These are phyloP conservation scores for Heracleum sosnowskyi DNA, from an alignment of 129 eudicot genomes.

Conservation along the genomic window DNA sequence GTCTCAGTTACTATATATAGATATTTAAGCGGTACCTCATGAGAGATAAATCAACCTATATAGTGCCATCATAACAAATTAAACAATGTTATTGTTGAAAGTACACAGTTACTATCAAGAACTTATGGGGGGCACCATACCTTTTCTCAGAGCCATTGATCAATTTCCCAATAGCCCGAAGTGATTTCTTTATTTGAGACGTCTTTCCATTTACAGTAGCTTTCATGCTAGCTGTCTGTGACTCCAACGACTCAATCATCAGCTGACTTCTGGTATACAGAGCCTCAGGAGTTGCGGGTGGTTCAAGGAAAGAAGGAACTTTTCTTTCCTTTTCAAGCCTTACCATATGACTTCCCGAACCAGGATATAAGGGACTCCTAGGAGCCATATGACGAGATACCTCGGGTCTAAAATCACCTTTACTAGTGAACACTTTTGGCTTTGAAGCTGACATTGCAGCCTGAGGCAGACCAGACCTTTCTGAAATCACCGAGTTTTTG, in stretches of 20 bases:
- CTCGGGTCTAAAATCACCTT: not conserved
- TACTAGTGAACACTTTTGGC: not conserved
- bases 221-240: conserved; percentile 19
- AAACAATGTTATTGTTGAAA: not conserved
- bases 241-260: conserved; percentile 26
- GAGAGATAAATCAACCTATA: not conserved
- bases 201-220: conserved; percentile 35
- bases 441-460: conserved; percentile 8
- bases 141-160: conserved; percentile 82
- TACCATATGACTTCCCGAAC: conserved; percentile 3
- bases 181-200: conserved; percentile 65
- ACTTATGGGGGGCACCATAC: conserved; percentile 13
- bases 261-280: conserved; percentile 16
- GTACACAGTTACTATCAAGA: not conserved
- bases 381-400: not conserved
- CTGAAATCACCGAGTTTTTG: conserved; percentile 2
- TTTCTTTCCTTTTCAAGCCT: conserved; percentile 30
- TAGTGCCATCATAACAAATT: not conserved
- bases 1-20: not conserved
- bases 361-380: conserved; percentile 23
- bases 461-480: conserved; percentile 4
- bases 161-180: conserved; percentile 70
- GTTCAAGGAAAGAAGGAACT: conserved; percentile 26
- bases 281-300: conserved; percentile 54
- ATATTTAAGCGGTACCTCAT: not conserved